Evolutionary conservation across 2,329 filamentous ascomycete genomes (phyloP).

Genomic region (Rhytidhysteron rufulum): DNA sequence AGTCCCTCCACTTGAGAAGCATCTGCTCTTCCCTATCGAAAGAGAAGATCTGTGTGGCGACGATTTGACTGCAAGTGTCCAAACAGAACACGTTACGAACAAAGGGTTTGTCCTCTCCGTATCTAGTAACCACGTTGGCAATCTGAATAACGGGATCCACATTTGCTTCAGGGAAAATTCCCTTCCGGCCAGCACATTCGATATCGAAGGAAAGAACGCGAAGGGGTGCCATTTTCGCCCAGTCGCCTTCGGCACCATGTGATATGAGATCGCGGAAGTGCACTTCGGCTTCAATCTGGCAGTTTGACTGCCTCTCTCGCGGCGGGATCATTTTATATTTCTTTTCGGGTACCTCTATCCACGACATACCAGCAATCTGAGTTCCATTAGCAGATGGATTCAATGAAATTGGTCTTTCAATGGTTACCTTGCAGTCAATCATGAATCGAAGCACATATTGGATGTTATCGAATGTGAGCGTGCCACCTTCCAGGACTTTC

Average conservation of each 20-base stretch:
- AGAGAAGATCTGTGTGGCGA: slow-evolving; percentile 88
- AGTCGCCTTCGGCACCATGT: slow-evolving; percentile 85
- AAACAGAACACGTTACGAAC: slow-evolving; percentile 95
- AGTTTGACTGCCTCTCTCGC: slow-evolving; percentile 76
- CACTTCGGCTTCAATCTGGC: slow-evolving; percentile 89
- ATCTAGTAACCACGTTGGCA: slow-evolving; percentile 89
- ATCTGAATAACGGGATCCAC: slow-evolving; percentile 96
- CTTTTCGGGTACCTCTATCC: slow-evolving; percentile 78
- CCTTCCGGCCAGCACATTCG: slow-evolving; percentile 95
- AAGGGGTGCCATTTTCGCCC: slow-evolving; percentile 95
- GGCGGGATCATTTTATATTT: slow-evolving; percentile 69
- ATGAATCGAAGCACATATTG: slow-evolving; percentile 95
- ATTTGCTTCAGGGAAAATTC: slow-evolving; percentile 91
- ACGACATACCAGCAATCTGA: slow-evolving; percentile 89
- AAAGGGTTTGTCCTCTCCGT: slow-evolving; percentile 94
- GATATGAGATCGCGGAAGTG: slow-evolving; percentile 80
- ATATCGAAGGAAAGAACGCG: slow-evolving; percentile 96
- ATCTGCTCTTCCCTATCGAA: slow-evolving; percentile 80
- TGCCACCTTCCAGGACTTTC: slow-evolving; percentile 63
- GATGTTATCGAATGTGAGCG: slow-evolving; percentile 93
- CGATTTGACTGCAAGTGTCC: slow-evolving; percentile 86
- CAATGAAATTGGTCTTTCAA: slow-evolving; percentile 5
- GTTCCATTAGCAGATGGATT: slow-evolving; percentile 3
- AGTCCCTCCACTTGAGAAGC: slow-evolving; percentile 89
- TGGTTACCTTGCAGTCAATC: slow-evolving; percentile 82